Conservation (phyloP, 2,329 filamentous ascomycete species). For the Epichloe scottii region DNA sequence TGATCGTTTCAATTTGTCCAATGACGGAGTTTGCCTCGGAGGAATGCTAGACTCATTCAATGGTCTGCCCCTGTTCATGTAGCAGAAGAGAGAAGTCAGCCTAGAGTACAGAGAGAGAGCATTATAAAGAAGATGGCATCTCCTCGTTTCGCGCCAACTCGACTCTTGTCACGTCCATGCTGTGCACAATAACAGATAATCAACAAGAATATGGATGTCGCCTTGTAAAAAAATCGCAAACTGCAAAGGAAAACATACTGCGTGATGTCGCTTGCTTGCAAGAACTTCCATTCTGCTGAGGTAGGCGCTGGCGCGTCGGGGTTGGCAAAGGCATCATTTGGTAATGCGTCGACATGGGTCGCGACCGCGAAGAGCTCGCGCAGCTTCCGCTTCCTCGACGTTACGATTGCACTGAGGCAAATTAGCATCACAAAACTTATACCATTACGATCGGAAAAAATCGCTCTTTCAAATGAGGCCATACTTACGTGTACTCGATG, state of each 20-base stretch:
- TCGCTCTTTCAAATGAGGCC: constrained; percentile 30
- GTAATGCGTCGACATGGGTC: constrained; percentile 52
- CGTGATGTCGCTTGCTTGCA: constrained; percentile 44
- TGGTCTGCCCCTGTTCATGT: constrained; percentile 21
- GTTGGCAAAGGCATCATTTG: constrained; percentile 44
- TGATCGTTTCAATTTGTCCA: constrained; percentile 29
- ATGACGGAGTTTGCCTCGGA: constrained; percentile 30
- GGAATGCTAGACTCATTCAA: constrained; percentile 43
- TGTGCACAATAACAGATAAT: constrained; percentile 1
- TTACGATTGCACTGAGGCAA: constrained; percentile 52
- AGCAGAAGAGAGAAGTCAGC: not conserved
- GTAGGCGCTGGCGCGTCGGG: constrained; percentile 42
- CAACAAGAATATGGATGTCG: constrained; percentile 5
- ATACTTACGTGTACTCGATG: constrained; percentile 47
- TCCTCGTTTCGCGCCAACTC: not conserved
- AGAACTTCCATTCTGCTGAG: constrained; percentile 40
- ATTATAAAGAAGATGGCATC: not conserved
- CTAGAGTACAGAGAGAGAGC: not conserved
- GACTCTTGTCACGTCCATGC: not conserved
- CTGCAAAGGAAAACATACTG: constrained; percentile 35
- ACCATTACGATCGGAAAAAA: constrained; percentile 38
- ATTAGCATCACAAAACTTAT: constrained; percentile 32
- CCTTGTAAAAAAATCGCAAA: constrained; percentile 8
- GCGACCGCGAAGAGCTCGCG: constrained; percentile 74
- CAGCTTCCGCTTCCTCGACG: constrained; percentile 82